phyloP scores from a whole-genome alignment of 1,284 basidiomycete species.

The Fistulinella staudtii region DNA sequence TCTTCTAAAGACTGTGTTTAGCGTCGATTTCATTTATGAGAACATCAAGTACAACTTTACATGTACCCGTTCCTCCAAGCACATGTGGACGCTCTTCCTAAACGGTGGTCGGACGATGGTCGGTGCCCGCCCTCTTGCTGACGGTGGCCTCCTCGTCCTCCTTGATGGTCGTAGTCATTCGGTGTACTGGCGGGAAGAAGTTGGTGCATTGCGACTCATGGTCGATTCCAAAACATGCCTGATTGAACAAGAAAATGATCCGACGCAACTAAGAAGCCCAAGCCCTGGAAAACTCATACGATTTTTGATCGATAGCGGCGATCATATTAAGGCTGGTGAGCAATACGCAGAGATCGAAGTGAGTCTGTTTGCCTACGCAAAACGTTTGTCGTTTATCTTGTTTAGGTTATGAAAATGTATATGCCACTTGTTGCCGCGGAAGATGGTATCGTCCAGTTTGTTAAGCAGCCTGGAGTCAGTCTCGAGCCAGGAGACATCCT shows the following conservation, averaged over 20 bases:
- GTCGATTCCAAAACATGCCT: conserved; percentile 96
- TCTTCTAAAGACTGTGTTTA: conserved; percentile 94
- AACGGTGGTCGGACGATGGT: conserved; percentile 93
- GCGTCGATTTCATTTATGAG: conserved; percentile 98
- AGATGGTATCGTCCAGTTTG: conserved; percentile 93
- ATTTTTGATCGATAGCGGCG: conserved; percentile 94
- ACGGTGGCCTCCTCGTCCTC: conserved; percentile 91
- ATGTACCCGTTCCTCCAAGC: conserved; percentile 85
- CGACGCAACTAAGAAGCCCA: conserved; percentile 94
- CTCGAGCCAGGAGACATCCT: conserved; percentile 98
- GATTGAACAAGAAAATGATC: conserved; percentile 99
- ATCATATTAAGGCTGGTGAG: conserved; percentile 94
- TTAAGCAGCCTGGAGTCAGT: conserved; percentile 97
- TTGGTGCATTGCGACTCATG: conserved; percentile 90
- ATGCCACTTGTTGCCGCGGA: conserved; percentile 97
- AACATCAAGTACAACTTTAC: conserved; percentile 95
- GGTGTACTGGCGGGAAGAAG: conserved; percentile 98
- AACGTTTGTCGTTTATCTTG: conserved; percentile 18
- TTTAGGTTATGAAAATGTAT: conserved; percentile 97
- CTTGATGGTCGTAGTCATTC: conserved; percentile 96
- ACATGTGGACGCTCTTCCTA: conserved; percentile 91
- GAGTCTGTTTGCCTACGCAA: conserved; percentile 15
- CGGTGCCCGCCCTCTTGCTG: conserved; percentile 86
- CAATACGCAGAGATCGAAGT: conserved; percentile 98
- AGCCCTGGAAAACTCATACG: conserved; percentile 96